These are phyloP conservation scores for Vickermania spadyakhi DNA, from an alignment of 208 protist species.

Conservation along the genomic window DNA sequence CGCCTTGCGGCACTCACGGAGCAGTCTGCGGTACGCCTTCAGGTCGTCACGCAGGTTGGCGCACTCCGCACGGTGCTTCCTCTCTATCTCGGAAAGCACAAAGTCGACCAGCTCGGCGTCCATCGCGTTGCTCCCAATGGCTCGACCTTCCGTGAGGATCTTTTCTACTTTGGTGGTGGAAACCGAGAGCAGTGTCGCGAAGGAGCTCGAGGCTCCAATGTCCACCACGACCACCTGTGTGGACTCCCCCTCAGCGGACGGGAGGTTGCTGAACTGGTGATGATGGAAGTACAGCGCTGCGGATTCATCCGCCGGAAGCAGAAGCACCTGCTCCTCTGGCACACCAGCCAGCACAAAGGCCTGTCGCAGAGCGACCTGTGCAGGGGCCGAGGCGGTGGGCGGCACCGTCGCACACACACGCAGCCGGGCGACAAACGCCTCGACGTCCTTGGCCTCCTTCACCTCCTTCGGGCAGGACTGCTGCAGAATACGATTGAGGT, in stretches of 20 bases:
- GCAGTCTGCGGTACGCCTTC: conserved; percentile 40
- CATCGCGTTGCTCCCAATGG: conserved; percentile 41
- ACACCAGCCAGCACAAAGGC: conserved; percentile 43
- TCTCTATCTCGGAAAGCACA: conserved; percentile 40
- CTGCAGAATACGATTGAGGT: conserved; percentile 42
- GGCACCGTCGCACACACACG: conserved; percentile 8
- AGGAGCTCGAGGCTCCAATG: conserved; percentile 41
- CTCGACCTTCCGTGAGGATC: conserved; percentile 20
- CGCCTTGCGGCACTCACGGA: conserved; percentile 50
- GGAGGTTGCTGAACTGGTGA: conserved; percentile 33
- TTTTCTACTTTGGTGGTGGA: conserved; percentile 23
- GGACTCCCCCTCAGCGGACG: neutral
- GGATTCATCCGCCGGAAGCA: conserved; percentile 40
- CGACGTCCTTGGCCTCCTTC: neutral
- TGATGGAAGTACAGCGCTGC: conserved; percentile 57
- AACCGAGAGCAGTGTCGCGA: conserved; percentile 20
- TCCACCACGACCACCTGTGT: conserved; percentile 42
- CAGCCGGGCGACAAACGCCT: conserved; percentile 9
- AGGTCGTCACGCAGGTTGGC: conserved; percentile 25
- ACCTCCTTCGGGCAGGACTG: conserved; percentile 14
- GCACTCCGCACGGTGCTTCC: conserved; percentile 11
- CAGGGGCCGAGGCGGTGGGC: conserved; percentile 7
- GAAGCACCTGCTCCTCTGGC: conserved; percentile 20
- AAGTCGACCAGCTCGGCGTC: conserved; percentile 36
- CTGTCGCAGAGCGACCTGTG: conserved; percentile 34